These are phyloP conservation scores for Heterobasidion occidentale DNA, from an alignment of 1,284 basidiomycete genomes.

Conservation along the genomic window DNA sequence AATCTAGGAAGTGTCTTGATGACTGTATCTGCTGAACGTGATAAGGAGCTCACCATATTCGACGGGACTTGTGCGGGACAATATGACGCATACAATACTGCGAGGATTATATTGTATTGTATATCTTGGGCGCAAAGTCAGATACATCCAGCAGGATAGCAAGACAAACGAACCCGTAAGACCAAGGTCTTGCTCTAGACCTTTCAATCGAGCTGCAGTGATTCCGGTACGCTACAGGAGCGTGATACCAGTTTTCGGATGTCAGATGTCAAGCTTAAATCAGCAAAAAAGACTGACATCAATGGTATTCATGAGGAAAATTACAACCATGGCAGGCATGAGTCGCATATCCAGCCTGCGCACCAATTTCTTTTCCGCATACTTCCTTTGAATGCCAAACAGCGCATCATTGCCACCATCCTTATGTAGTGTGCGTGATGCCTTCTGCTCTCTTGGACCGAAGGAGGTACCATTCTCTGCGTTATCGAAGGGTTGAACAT, in stretches of 20 bases:
- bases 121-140: slow-evolving; percentile 30
- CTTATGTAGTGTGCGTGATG: not conserved
- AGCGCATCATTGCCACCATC: slow-evolving; percentile 15
- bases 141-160: not conserved
- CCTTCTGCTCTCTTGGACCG: too few relatives aligned
- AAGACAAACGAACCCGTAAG: slow-evolving; percentile 30
- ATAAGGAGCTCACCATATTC: slow-evolving; percentile 41
- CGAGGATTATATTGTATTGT: slow-evolving; percentile 53
- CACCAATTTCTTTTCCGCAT: slow-evolving; percentile 21
- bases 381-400: slow-evolving; percentile 16
- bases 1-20: slow-evolving; percentile 24
- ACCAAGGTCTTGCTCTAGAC: slow-evolving; percentile 48
- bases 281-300: slow-evolving; percentile 35
- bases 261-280: not conserved
- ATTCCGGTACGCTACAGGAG: slow-evolving; percentile 44
- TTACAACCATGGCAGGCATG: slow-evolving; percentile 51
- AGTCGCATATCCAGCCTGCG: slow-evolving; percentile 51
- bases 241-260: not conserved
- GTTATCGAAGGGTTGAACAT: too few relatives aligned
- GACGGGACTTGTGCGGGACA: slow-evolving; percentile 58
- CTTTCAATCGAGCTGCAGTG: slow-evolving; percentile 52
- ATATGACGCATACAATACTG: slow-evolving; percentile 53
- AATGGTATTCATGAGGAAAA: slow-evolving; percentile 66
- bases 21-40: not conserved
- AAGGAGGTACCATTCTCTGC: too few relatives aligned